Evolutionary conservation across 2,329 filamentous ascomycete genomes (phyloP), one percentile per base, ranked within the genome.

Genomic region (Microsporum audouinii): DNA sequence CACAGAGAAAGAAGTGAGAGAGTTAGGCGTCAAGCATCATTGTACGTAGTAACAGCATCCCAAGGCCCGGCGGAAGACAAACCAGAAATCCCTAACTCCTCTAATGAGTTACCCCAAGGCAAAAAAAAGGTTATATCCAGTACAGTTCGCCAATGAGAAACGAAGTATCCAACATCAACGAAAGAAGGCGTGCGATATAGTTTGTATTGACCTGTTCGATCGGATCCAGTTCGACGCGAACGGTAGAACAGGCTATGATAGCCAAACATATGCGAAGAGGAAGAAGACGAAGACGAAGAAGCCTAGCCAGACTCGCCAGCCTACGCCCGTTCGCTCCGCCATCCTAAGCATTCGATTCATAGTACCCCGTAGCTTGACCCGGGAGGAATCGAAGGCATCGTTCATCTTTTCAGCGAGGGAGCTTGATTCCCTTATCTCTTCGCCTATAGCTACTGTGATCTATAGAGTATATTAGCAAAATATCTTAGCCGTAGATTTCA

Each of bases 341-440:
- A 99, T 99, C 60, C 92, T 72, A 66, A 97, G 77, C 94, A 99
- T 99, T 62, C 91, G 82, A 72, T 90, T 96, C 94, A 99, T 97
- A 17, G 95, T 97, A 60, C 92, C 91, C 51, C 86, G 83, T 64
- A 99, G 78, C 65, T 88, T 84, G 59, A 91, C 77, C 38, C 91
- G 80, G 59, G 92, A 95, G 68, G 83, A 85, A 72, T 97, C 92
- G 71, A 97, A 99, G 3, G 85, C 83, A 70, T 96, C 89, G 74
- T 97, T 97, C 87, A 99, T 96, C 76, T 91, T 92, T 68, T 96
- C 90, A 1, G 91, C 88, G 2, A 97, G 81, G 1, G 89, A 86
- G 1, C 89, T 89, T 12, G 88, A 94, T 65, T 95, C 89, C 67
- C 92, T 84, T 70, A 97, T 97, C 76, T 97, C 94, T 71, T 95